These are phyloP conservation scores for Lasiosphaeris hirsuta DNA, from an alignment of 495 filamentous ascomycete species.

Conservation along the genomic window DNA sequence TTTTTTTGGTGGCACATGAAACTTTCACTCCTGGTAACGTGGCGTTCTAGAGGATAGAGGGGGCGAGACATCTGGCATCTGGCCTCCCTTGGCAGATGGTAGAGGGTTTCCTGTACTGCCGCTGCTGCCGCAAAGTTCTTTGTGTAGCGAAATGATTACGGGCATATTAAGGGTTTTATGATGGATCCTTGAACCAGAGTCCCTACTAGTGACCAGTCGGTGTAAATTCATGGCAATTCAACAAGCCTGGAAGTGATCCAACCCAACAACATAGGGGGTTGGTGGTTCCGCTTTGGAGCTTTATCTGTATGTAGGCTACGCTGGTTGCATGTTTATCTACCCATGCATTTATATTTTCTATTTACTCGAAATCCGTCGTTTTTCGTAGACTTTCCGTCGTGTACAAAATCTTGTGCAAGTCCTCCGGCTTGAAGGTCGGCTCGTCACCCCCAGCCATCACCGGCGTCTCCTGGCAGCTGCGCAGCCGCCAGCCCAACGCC, in stretches of 20 bases:
- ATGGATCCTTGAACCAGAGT: neutral
- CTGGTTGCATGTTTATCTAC: neutral
- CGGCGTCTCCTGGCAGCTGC: conserved; percentile 15
- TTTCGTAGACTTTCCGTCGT: conserved; percentile 67
- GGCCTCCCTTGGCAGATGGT: conserved; percentile 8
- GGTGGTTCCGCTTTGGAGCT: too few relatives aligned
- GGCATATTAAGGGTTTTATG: neutral
- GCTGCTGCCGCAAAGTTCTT: conserved; percentile 8
- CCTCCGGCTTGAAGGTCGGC: conserved; percentile 31
- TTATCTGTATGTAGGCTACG: too few relatives aligned
- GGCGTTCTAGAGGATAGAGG: conserved; percentile 31
- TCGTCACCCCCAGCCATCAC: conserved; percentile 18
- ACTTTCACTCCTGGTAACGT: conserved; percentile 12
- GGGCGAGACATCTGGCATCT: conserved; percentile 20
- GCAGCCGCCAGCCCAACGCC: neutral
- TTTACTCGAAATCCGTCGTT: conserved; percentile 27
- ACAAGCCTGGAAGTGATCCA: too few relatives aligned
- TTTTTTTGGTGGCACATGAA: conserved; percentile 19
- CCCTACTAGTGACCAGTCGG: too few relatives aligned
- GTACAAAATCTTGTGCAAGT: conserved; percentile 63
- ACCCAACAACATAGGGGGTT: too few relatives aligned
- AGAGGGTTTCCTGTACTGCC: conserved; percentile 9
- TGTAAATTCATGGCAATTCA: too few relatives aligned
- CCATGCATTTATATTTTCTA: neutral
- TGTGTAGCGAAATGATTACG: conserved; percentile 18